Evolutionary conservation across 257 asterid species (phyloP).

Genomic region (Penstemon barbatus): DNA sequence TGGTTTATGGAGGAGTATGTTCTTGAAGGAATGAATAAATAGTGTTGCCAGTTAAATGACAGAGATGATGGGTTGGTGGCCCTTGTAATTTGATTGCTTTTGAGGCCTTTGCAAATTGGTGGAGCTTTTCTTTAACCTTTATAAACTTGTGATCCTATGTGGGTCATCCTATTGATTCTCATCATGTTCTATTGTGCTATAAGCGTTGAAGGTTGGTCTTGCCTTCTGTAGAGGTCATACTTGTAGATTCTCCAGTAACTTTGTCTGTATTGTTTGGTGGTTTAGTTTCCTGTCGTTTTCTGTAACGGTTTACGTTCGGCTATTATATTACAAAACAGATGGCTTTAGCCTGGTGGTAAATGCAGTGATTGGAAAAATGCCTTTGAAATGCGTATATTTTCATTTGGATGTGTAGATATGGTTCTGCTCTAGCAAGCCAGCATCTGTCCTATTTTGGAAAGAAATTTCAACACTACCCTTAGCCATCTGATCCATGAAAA

Average conservation of each 20-base stretch:
- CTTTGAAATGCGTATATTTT: slow-evolving; percentile 7
- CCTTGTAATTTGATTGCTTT: slow-evolving; percentile 24
- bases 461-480: too few species aligned
- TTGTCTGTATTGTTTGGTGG: slow-evolving; percentile 28
- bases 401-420: not conserved
- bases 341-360: not conserved
- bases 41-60: slow-evolving; percentile 26
- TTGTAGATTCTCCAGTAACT: slow-evolving; percentile 5
- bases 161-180: slow-evolving; percentile 32
- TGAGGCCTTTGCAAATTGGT: slow-evolving; percentile 28
- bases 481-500: too few species aligned
- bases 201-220: slow-evolving; percentile 3
- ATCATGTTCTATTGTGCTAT: slow-evolving; percentile 23
- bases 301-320: slow-evolving; percentile 14
- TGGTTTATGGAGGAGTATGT: not conserved
- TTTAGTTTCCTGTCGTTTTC: slow-evolving; percentile 24
- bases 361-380: not conserved
- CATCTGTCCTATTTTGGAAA: not conserved
- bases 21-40: slow-evolving; percentile 22
- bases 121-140: slow-evolving; percentile 9
- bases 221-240: slow-evolving; percentile 13
- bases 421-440: not conserved
- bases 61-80: slow-evolving; percentile 28
- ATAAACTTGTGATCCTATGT: slow-evolving; percentile 34
- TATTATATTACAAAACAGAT: not conserved